Evolutionary conservation across 139 green algal species (phyloP), one percentile per base, ranked within the genome.

Genomic region (Spirogloea muscicola): DNA sequence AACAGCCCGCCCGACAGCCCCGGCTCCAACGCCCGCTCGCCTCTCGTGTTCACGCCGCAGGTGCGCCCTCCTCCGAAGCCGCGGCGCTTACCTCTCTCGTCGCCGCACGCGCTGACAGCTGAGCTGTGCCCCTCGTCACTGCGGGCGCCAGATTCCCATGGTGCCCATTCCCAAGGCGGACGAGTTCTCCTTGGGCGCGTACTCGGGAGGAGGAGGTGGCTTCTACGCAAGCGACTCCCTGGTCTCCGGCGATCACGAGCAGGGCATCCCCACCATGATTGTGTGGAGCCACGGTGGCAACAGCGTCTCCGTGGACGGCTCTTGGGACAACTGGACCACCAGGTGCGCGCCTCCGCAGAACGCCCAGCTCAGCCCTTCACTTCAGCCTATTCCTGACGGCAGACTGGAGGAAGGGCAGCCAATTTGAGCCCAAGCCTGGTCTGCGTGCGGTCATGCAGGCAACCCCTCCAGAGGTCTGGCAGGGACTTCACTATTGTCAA

Each of bases 271-370:
- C 68, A 76, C 66, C 36, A 41, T 81, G 36, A 77, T 79, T 33
- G 38, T 38, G n/a, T 81, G 75, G 75, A 65, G 40, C 18, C 89
- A 95, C 72, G 94, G 93, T 1, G 94, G 93, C 0, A 89, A 82
- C 49, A 61, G 88, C 51, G 92, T 98, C 2, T 89, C 91, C 46
- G 88, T 99, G 25, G 92, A 98, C 65, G 93, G 94, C 1, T 95
- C 89, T 2, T 99, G 94, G 81, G 94, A 99, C 79, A 95, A 94
- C 76, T 99, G 94, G 94, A n/a, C n/a, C n/a, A n/a, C n/a, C n/a
- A n/a, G n/a, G n/a, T n/a, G n/a, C n/a, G n/a, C n/a, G n/a, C n/a
- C n/a, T n/a, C n/a, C n/a, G n/a, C n/a, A n/a, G n/a, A n/a, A n/a
- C n/a, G n/a, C n/a, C n/a, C n/a, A n/a, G n/a, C n/a, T n/a, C n/a